Evolutionary conservation across 1,284 basidiomycete species (phyloP), one percentile per base, ranked within the genome.

Genomic region (Ustilago cynodontis): DNA sequence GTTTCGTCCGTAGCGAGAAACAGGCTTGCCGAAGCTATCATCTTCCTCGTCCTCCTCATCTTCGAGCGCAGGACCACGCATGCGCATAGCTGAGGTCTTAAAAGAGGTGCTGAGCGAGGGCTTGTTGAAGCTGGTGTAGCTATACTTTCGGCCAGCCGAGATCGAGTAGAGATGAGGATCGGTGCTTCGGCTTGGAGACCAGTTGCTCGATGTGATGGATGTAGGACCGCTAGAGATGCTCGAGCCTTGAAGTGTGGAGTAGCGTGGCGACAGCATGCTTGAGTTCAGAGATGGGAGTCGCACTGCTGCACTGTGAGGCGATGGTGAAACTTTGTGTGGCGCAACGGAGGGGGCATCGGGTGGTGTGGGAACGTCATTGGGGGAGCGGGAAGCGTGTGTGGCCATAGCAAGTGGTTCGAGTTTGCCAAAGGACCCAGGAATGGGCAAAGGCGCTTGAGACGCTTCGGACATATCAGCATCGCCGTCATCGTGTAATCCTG

Each of bases 41-140:
- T 78, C 70, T 50, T 78, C 62, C 35, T 82, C 75, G 31, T 71
- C 78, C 43, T 79, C 67, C 35, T 71, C 78, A 39, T 79, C 71
- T 41, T 77, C 61, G 31, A 72, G 65, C 13, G 67, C 60, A n/a
- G 52, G 55, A n/a, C 71, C 73, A 24, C 76, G 58, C 58, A 73
- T 75, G 26, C 82, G 72, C 73, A 82, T 81, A 24, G 82, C 80
- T 13, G 78, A 80, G 14, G 78, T 83, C 59, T 75, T 77, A 67
- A 81, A 83, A 2, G 71, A 75, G 41, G 80, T 83, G 72, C 78
- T 78, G 41, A 81, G 68, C 45, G 77, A 81, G n/a, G 81, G 78
- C 57, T 72, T 67, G 69, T 51, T 75, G 68, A 80, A 70, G 52
- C 71, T 71, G 20, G 59, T 62, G 51, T 75, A 72, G 56, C 67